Conservation (phyloP, 73 alveolate species). For the Halteria grandinella region DNA sequence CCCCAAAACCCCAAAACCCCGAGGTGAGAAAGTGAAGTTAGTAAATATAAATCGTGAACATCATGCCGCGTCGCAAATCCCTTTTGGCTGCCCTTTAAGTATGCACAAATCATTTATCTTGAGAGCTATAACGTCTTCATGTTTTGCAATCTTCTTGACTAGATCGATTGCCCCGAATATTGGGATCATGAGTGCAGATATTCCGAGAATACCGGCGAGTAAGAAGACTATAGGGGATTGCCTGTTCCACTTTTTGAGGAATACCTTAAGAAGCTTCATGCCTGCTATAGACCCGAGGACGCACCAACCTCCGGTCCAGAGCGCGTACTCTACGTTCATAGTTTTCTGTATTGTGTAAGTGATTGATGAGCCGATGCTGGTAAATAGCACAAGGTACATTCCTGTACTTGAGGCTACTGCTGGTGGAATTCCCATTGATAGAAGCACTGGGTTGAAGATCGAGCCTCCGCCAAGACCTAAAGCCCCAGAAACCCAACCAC, state of each 20-base stretch:
- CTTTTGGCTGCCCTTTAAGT: no score
- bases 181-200: constrained; percentile 45
- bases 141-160: no score
- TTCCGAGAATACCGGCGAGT: neutral
- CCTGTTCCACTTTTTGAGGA: constrained; percentile 22
- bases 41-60: no score
- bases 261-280: neutral
- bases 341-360: neutral
- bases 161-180: no score
- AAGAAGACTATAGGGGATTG: constrained; percentile 35
- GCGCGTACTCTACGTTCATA: constrained; percentile 10
- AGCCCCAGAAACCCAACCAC: constrained; percentile 56
- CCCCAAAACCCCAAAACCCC: no score
- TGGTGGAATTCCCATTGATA: constrained; percentile 60
- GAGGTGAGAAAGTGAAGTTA: no score
- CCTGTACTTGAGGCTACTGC: constrained; percentile 65
- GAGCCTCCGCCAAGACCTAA: constrained; percentile 71
- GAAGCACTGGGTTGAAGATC: constrained; percentile 57
- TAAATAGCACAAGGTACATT: constrained; percentile 60
- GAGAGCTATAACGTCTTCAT: no score
- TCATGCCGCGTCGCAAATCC: no score
- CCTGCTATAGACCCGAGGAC: constrained; percentile 51
- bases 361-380: constrained; percentile 30
- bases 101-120: no score
- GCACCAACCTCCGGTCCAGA: constrained; percentile 27